Percentiles rank a stretch among this genome's conserved stretches.
phyloP scores from a whole-genome alignment of 2,329 filamentous ascomycete species.

The Tricladium varicosporioides region DNA sequence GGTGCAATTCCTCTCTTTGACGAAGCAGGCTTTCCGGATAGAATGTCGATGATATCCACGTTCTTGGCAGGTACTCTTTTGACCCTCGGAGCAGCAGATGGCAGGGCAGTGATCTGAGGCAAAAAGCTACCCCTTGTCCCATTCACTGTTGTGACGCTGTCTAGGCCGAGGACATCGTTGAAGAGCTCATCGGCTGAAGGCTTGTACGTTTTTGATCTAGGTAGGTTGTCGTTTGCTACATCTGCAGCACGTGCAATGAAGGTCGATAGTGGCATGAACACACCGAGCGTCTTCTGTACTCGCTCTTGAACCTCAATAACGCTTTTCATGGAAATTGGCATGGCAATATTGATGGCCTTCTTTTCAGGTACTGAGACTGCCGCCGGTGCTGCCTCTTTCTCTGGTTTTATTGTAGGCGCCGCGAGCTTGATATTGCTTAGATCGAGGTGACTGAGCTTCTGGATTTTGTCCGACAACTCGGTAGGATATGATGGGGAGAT shows the following conservation, averaged over 20 bases:
- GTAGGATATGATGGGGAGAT: constrained; percentile 72
- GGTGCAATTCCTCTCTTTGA: constrained; percentile 28
- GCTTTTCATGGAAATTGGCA: constrained; percentile 75
- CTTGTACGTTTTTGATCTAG: constrained; percentile 59
- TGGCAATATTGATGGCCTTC: constrained; percentile 57
- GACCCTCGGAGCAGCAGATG: constrained; percentile 41
- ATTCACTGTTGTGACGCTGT: constrained; percentile 47
- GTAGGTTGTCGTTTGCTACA: constrained; percentile 84
- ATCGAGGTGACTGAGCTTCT: constrained; percentile 79
- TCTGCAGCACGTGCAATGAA: constrained; percentile 85
- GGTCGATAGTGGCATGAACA: constrained; percentile 78
- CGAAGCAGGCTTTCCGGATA: constrained; percentile 48
- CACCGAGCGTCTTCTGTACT: constrained; percentile 73
- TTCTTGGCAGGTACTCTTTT: constrained; percentile 45
- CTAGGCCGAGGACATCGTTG: constrained; percentile 77
- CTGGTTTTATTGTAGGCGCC: constrained; percentile 39
- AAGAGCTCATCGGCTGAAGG: constrained; percentile 82
- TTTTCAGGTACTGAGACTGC: constrained; percentile 42
- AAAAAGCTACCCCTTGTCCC: constrained; percentile 62
- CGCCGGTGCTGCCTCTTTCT: constrained; percentile 36
- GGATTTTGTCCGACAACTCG: constrained; percentile 67
- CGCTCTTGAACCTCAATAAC: constrained; percentile 80
- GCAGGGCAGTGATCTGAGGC: constrained; percentile 66
- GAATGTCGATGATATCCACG: constrained; percentile 79
- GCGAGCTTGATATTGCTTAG: constrained; percentile 92